These are phyloP conservation scores for Glycine tomentella DNA, from an alignment of 306 rosid species.

Conservation along the genomic window DNA sequence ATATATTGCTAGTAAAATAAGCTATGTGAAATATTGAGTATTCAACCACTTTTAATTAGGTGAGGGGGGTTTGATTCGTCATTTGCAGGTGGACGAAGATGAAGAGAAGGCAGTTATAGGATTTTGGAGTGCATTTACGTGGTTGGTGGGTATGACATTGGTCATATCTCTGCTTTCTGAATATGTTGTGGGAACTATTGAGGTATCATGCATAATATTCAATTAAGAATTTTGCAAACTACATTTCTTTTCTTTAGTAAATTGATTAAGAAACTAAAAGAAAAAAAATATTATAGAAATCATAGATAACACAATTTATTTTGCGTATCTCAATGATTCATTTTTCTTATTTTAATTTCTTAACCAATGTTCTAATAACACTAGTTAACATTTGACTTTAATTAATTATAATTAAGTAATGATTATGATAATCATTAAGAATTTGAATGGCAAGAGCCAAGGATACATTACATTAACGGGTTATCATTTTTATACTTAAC, in stretches of 20 bases:
- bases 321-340: too few relatives aligned
- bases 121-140: constrained; percentile 82
- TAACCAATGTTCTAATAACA: too few relatives aligned
- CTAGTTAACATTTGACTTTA: too few relatives aligned
- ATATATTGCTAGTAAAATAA: too few relatives aligned
- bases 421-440: neutral
- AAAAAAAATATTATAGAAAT: too few relatives aligned
- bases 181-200: constrained; percentile 91
- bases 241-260: too few relatives aligned
- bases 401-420: neutral
- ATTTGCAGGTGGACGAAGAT: constrained; percentile 63
- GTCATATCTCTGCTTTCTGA: constrained; percentile 83
- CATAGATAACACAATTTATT: too few relatives aligned
- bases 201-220: constrained; percentile 53
- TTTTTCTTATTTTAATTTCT: too few relatives aligned
- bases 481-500: neutral
- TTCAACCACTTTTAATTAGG: neutral
- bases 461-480: neutral
- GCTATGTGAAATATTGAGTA: too few relatives aligned
- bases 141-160: constrained; percentile 89
- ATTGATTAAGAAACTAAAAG: too few relatives aligned
- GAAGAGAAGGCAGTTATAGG: constrained; percentile 73
- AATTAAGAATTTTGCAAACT: too few relatives aligned
- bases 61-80: neutral
- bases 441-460: neutral